Conservation (phyloP, 169 alveolate genomes). For the Plasmodium sp. region DNA sequence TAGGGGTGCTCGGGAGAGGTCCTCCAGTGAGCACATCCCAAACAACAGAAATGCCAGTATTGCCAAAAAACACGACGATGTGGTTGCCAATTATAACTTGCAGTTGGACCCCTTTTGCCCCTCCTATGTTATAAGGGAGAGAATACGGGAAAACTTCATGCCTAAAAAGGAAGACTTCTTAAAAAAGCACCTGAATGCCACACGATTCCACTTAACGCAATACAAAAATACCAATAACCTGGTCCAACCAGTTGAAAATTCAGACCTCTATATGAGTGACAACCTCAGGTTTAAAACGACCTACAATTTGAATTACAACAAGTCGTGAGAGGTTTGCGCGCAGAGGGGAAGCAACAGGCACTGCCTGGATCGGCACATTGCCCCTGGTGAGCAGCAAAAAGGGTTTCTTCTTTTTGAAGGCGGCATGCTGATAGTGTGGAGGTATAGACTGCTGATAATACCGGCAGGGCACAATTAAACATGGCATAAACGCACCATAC, state of each 20-base stretch:
- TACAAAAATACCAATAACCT: conserved; percentile 61
- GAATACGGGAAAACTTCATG: conserved; percentile 58
- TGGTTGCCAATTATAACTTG: conserved; percentile 29
- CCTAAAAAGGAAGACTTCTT: conserved; percentile 63
- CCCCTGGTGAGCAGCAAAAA: background rate
- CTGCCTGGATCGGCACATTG: background rate
- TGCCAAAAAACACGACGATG: conserved; percentile 53
- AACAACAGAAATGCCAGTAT: conserved; percentile 41
- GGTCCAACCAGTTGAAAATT: conserved; percentile 43
- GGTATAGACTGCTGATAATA: background rate
- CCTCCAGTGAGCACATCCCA: conserved; percentile 15
- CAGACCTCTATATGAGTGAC: conserved; percentile 69
- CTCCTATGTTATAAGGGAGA: conserved; percentile 68
- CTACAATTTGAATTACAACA: conserved; percentile 34
- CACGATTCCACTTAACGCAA: conserved; percentile 59
- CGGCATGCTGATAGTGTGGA: background rate
- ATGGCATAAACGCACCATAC: background rate
- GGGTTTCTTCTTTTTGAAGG: background rate
- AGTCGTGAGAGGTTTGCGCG: background rate
- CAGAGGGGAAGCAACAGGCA: background rate
- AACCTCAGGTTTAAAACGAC: conserved; percentile 55
- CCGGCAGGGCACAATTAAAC: background rate
- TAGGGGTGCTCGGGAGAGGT: background rate
- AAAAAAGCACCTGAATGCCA: conserved; percentile 37
- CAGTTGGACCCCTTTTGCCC: conserved; percentile 62